These are phyloP conservation scores for Trebouxia sp. DNA, from an alignment of 139 green algal genomes.

Conservation along the genomic window DNA sequence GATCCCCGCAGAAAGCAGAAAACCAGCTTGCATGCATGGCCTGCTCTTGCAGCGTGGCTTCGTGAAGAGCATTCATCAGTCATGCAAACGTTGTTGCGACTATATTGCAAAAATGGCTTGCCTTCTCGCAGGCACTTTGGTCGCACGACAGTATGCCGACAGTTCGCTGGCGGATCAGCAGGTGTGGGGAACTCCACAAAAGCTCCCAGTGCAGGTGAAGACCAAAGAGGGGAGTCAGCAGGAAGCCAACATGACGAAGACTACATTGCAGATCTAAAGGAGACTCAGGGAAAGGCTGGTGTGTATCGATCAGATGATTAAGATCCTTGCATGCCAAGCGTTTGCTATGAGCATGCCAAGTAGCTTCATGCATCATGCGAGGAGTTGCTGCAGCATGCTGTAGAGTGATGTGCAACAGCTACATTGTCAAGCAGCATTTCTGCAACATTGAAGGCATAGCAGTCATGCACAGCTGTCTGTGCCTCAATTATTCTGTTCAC, in stretches of 20 bases:
- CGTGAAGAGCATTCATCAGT: neutral
- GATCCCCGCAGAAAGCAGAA: too few relatives aligned
- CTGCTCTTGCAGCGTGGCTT: neutral
- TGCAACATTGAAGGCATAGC: too few relatives aligned
- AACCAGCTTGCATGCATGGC: neutral
- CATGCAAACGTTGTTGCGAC: too few relatives aligned
- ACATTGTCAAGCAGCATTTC: too few relatives aligned
- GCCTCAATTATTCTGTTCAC: too few relatives aligned
- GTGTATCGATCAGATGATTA: neutral
- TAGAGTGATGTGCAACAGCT: too few relatives aligned
- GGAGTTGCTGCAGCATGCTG: too few relatives aligned
- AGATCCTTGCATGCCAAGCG: neutral
- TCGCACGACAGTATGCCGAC: neutral
- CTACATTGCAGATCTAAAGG: neutral
- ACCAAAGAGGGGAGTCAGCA: neutral
- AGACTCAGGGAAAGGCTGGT: slow-evolving; percentile 12
- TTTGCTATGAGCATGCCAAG: too few relatives aligned
- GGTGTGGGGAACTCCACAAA: slow-evolving; percentile 8
- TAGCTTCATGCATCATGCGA: too few relatives aligned
- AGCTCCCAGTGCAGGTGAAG: neutral
- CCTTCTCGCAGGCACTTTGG: neutral
- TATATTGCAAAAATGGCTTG: neutral
- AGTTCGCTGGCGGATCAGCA: neutral
- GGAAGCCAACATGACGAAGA: slow-evolving; percentile 5
- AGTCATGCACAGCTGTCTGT: too few relatives aligned